phyloP scores from a whole-genome alignment of 2,329 filamentous ascomycete species.

The Grosmannia penicillata region DNA sequence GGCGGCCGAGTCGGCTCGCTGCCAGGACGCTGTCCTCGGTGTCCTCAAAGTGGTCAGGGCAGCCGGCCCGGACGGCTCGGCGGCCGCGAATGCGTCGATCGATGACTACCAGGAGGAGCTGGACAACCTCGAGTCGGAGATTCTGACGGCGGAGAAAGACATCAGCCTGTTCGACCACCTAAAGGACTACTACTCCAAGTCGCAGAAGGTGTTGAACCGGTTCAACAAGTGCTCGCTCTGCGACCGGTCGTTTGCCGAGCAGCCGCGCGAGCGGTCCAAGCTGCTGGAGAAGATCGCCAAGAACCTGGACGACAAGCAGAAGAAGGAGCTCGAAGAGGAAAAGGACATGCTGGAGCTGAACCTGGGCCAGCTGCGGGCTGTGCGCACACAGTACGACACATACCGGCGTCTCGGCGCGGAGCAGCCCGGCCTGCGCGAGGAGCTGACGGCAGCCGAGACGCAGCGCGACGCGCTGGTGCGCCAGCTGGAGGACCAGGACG shows the following conservation, averaged over 20 bases:
- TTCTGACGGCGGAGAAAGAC: slow-evolving; percentile 50
- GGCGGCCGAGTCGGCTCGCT: slow-evolving; percentile 43
- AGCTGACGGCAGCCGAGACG: slow-evolving; percentile 36
- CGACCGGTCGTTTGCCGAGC: slow-evolving; percentile 49
- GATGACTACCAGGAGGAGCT: slow-evolving; percentile 40
- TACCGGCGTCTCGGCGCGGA: slow-evolving; percentile 52
- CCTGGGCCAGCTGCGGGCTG: slow-evolving; percentile 45
- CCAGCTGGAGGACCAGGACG: slow-evolving; percentile 54
- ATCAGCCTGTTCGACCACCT: slow-evolving; percentile 54
- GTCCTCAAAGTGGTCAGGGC: slow-evolving; percentile 31
- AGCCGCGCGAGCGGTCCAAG: slow-evolving; percentile 42
- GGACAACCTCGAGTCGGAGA: slow-evolving; percentile 31
- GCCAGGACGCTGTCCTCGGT: slow-evolving; percentile 39
- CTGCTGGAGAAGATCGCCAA: slow-evolving; percentile 54
- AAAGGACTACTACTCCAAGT: slow-evolving; percentile 56
- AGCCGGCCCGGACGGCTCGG: slow-evolving; percentile 13
- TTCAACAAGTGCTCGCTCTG: slow-evolving; percentile 68
- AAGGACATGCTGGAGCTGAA: slow-evolving; percentile 41
- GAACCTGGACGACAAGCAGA: slow-evolving; percentile 44
- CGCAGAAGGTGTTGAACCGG: slow-evolving; percentile 48
- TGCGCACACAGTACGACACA: slow-evolving; percentile 55
- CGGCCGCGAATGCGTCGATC: slow-evolving; percentile 20
- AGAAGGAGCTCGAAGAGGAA: slow-evolving; percentile 39
- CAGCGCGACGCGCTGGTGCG: slow-evolving; percentile 46
- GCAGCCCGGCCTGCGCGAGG: slow-evolving; percentile 51